Percentiles rank a stretch among this genome's conserved stretches.
Conservation (phyloP, 805 yeast genomes). For the Saturnispora serradocipensis region DNA sequence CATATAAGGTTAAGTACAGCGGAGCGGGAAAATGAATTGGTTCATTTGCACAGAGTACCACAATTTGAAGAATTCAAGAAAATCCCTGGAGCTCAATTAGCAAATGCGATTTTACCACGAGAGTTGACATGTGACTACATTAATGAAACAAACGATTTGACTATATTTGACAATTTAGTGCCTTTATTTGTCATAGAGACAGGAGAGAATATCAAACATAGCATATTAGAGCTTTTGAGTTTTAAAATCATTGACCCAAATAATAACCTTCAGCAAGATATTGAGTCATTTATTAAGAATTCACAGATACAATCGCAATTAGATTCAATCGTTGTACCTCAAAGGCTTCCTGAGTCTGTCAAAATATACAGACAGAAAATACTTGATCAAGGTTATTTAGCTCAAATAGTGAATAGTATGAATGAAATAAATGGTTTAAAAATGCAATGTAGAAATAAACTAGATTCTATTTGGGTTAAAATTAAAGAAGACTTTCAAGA, state of each 20-base stretch:
- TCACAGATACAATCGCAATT: constrained; percentile 52
- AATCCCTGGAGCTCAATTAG: constrained; percentile 46
- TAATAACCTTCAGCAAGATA: constrained; percentile 34
- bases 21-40: constrained; percentile 73
- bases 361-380: constrained; percentile 48
- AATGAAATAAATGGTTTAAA: constrained; percentile 38
- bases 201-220: constrained; percentile 51
- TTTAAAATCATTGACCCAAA: constrained; percentile 31
- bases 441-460: constrained; percentile 30
- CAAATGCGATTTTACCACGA: constrained; percentile 31
- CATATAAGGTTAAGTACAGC: constrained; percentile 40
- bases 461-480: constrained; percentile 38
- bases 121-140: constrained; percentile 22
- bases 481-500: constrained; percentile 45
- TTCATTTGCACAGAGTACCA: constrained; percentile 65
- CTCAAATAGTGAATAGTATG: constrained; percentile 33
- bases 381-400: constrained; percentile 42
- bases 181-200: constrained; percentile 61
- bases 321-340: constrained; percentile 50
- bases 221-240: constrained; percentile 23
- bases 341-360: constrained; percentile 49
- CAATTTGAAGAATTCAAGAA: constrained; percentile 29
- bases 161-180: constrained; percentile 49
- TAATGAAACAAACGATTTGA: constrained; percentile 18
- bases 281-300: constrained; percentile 37